Percentiles rank a stretch among this genome's conserved stretches.
These are phyloP conservation scores for Aspergillus jensenii DNA, from an alignment of 2,329 filamentous ascomycete species.

Conservation along the genomic window DNA sequence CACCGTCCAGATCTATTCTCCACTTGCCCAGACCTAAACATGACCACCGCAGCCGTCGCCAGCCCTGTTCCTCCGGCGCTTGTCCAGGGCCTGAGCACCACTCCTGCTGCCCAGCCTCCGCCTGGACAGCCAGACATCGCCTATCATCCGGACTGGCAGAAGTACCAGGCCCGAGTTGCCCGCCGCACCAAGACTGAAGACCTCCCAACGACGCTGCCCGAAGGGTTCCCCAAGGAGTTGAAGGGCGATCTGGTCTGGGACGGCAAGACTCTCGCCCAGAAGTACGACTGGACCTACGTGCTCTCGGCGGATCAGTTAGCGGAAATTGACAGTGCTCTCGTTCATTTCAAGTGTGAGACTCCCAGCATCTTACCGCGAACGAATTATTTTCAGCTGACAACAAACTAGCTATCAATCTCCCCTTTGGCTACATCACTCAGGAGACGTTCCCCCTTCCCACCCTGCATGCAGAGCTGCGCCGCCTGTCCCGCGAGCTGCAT, in stretches of 20 bases:
- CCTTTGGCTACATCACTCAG: conserved; percentile 43
- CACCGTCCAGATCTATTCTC: too few species aligned
- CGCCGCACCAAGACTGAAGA: conserved; percentile 24
- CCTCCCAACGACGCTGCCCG: background rate
- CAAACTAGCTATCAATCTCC: conserved; percentile 26
- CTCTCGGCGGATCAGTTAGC: conserved; percentile 38
- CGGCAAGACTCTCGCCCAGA: conserved; percentile 36
- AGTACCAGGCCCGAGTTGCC: conserved; percentile 30
- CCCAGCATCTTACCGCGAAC: too few species aligned
- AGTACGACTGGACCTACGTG: conserved; percentile 43
- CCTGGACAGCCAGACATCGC: background rate
- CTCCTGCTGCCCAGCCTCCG: background rate
- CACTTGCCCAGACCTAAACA: too few species aligned
- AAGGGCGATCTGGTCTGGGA: conserved; percentile 50
- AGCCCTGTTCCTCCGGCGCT: too few species aligned
- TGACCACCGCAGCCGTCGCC: too few species aligned
- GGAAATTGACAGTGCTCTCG: conserved; percentile 45
- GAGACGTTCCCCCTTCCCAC: conserved; percentile 46
- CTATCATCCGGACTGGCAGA: background rate
- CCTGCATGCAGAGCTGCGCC: conserved; percentile 32
- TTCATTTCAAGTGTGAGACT: conserved; percentile 42
- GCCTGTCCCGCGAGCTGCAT: conserved; percentile 39
- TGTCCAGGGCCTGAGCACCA: background rate
- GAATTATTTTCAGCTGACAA: background rate
- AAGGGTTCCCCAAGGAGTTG: conserved; percentile 36